Percentiles rank a stretch among this genome's conserved stretches.
phyloP scores from a whole-genome alignment of 257 asterid genomes.

The Salvia splendens region DNA sequence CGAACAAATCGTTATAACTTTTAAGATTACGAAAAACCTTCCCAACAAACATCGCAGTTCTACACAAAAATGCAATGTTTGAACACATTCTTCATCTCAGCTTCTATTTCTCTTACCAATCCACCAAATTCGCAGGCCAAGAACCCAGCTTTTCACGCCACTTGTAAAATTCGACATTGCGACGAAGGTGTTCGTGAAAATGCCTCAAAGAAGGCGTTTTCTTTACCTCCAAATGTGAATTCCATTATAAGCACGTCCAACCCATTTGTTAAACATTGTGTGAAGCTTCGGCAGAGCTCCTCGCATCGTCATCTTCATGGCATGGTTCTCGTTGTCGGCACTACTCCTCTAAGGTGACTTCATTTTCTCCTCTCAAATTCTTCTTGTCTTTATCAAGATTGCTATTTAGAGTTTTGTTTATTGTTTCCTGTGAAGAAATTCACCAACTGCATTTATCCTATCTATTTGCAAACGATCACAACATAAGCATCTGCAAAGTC shows the following conservation, averaged over 20 bases:
- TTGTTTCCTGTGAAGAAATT: not conserved
- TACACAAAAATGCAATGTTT: conserved; percentile 43
- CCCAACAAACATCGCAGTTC: no score
- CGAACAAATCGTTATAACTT: no score
- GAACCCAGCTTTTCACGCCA: conserved; percentile 30
- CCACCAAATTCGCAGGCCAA: conserved; percentile 32
- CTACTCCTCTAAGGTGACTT: conserved; percentile 72
- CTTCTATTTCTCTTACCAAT: conserved; percentile 24
- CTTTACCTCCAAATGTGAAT: conserved; percentile 55
- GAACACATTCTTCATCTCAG: conserved; percentile 35
- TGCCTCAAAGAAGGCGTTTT: conserved; percentile 37
- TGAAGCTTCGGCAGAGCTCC: conserved; percentile 82
- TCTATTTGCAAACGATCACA: not conserved
- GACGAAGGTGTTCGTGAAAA: conserved; percentile 31
- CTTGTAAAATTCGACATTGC: conserved; percentile 23
- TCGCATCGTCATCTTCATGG: conserved; percentile 80
- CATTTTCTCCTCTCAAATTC: not conserved
- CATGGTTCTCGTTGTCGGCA: conserved; percentile 77
- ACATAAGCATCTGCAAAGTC: not conserved
- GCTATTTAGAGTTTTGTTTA: not conserved
- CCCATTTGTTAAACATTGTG: conserved; percentile 88
- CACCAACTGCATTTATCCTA: not conserved
- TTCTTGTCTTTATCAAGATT: conserved; percentile 1
- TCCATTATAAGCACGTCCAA: conserved; percentile 82
- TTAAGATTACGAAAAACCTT: not conserved